Conservation (phyloP, 176 grass and related monocot genomes). For the Chloris gayana region DNA sequence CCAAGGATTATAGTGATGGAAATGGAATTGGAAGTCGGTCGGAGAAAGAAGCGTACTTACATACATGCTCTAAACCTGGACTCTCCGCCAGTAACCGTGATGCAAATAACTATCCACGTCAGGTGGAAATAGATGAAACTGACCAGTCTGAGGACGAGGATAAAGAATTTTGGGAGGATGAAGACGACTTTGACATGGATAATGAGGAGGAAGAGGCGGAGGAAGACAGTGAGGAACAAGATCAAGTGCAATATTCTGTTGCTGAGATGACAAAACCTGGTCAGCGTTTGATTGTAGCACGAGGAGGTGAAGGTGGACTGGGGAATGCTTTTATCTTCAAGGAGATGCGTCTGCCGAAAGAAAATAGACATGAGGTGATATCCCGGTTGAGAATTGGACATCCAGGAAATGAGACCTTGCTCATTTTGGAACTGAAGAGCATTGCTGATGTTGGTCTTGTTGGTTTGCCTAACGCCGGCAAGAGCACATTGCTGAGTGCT, state of each 20-base stretch:
- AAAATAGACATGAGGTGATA: slow-evolving; percentile 34
- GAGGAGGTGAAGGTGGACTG: slow-evolving; percentile 68
- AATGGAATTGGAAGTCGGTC: background rate
- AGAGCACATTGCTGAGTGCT: slow-evolving; percentile 77
- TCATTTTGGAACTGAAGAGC: slow-evolving; percentile 84
- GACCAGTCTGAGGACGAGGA: slow-evolving; percentile 31
- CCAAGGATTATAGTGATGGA: background rate
- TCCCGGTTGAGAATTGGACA: slow-evolving; percentile 37
- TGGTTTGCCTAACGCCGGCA: slow-evolving; percentile 79
- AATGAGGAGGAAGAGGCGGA: slow-evolving; percentile 20
- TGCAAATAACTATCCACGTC: background rate
- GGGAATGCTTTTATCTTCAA: slow-evolving; percentile 62
- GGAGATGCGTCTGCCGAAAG: slow-evolving; percentile 36
- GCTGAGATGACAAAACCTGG: slow-evolving; percentile 78
- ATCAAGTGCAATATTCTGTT: slow-evolving; percentile 53
- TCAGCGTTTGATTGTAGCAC: slow-evolving; percentile 62
- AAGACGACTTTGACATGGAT: slow-evolving; percentile 19
- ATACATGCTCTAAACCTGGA: background rate
- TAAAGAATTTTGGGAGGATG: slow-evolving; percentile 41
- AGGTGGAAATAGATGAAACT: slow-evolving; percentile 11
- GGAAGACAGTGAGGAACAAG: slow-evolving; percentile 32
- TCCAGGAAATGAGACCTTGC: slow-evolving; percentile 60
- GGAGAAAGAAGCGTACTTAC: background rate
- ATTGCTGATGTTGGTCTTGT: slow-evolving; percentile 89
- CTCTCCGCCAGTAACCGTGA: slow-evolving; percentile 8